These are phyloP conservation scores for Candida sp. DNA, from an alignment of 1,139 yeast genomes.

Conservation along the genomic window DNA sequence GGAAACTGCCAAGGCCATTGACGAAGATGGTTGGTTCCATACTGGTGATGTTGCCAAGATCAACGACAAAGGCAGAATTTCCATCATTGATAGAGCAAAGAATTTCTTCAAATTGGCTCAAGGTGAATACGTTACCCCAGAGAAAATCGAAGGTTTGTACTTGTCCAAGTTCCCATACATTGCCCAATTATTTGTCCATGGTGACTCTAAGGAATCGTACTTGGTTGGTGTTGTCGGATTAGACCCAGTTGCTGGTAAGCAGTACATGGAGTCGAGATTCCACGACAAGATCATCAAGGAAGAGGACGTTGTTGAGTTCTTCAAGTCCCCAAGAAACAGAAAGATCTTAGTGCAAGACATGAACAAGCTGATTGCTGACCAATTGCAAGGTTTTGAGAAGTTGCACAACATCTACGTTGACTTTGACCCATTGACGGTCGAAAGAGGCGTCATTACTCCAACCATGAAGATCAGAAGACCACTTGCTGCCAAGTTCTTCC, in stretches of 20 bases:
- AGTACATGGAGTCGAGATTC: slow-evolving; percentile 21
- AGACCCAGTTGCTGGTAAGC: slow-evolving; percentile 24
- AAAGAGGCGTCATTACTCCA: slow-evolving; percentile 72
- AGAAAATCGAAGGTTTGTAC: slow-evolving; percentile 43
- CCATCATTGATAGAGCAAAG: slow-evolving; percentile 46
- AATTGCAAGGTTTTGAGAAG: slow-evolving; percentile 59
- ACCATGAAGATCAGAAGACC: slow-evolving; percentile 76
- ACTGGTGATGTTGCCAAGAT: slow-evolving; percentile 46
- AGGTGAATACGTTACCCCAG: slow-evolving; percentile 51
- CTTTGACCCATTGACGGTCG: slow-evolving; percentile 69
- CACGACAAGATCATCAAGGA: slow-evolving; percentile 18
- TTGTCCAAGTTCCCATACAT: slow-evolving; percentile 35
- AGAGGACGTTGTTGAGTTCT: slow-evolving; percentile 29
- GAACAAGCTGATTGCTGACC: slow-evolving; percentile 24
- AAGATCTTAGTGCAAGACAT: slow-evolving; percentile 29
- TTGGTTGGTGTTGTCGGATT: slow-evolving; percentile 71
- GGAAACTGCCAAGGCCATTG: slow-evolving; percentile 49
- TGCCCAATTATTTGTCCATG: slow-evolving; percentile 49
- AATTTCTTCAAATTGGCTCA: slow-evolving; percentile 49
- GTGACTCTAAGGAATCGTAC: slow-evolving; percentile 64
- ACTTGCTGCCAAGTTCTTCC: slow-evolving; percentile 57
- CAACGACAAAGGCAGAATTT: slow-evolving; percentile 24
- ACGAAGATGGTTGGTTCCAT: slow-evolving; percentile 56
- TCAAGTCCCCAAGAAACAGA: slow-evolving; percentile 33
- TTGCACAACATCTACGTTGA: slow-evolving; percentile 62